Conservation (phyloP, 805 yeast species). For the Torulaspora indica region DNA sequence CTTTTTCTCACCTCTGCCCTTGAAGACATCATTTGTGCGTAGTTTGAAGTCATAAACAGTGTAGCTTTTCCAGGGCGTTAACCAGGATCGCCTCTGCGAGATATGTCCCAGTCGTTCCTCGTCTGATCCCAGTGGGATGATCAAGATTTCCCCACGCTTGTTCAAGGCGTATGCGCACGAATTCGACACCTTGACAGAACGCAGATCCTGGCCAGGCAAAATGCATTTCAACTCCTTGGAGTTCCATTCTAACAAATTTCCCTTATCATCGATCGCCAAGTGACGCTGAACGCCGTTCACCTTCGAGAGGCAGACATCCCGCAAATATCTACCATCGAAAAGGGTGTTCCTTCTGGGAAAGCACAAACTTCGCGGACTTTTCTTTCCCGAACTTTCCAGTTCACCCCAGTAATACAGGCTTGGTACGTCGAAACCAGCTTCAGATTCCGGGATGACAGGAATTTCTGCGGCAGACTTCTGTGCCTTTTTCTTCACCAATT, state of each 20-base stretch:
- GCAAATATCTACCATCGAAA: constrained; percentile 58
- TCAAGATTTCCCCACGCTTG: constrained; percentile 33
- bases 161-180: constrained; percentile 49
- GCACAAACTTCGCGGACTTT: constrained; percentile 33
- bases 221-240: constrained; percentile 34
- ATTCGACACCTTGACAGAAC: constrained; percentile 46
- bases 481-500: constrained; percentile 21
- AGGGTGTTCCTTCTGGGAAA: constrained; percentile 56
- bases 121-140: constrained; percentile 32
- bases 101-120: constrained; percentile 2
- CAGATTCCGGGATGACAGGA: constrained; percentile 33
- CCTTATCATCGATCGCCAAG: constrained; percentile 59
- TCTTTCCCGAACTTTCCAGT: constrained; percentile 32
- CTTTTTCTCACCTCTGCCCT: constrained; percentile 45
- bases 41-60: constrained; percentile 23
- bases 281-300: constrained; percentile 40
- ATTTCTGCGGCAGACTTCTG: constrained; percentile 20
- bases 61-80: constrained; percentile 28
- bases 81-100: constrained; percentile 16
- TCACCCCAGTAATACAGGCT: constrained; percentile 66
- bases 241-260: constrained; percentile 70
- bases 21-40: constrained; percentile 20
- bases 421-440: constrained; percentile 42
- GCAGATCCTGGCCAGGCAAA: constrained; percentile 45
- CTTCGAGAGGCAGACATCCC: constrained; percentile 49